phyloP scores from a whole-genome alignment of 257 asterid genomes.

The Galeopsis tetrahit region DNA sequence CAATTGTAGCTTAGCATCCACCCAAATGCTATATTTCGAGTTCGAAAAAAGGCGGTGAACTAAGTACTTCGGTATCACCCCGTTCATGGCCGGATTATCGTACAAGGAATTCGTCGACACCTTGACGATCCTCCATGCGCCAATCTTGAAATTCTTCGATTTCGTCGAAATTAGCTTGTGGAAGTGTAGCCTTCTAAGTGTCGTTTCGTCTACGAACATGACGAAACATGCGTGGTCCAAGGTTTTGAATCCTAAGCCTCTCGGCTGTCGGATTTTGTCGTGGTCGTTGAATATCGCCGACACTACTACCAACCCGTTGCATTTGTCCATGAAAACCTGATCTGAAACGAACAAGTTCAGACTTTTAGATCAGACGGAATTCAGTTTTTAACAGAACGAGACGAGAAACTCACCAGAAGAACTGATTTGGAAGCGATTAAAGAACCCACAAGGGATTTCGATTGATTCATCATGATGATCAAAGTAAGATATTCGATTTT shows the following conservation, averaged over 20 bases:
- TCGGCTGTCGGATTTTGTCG: conserved; percentile 96
- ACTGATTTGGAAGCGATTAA: conserved; percentile 57
- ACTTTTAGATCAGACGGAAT: too few species aligned
- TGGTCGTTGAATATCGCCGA: conserved; percentile 89
- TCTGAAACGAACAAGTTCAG: conserved; percentile 41
- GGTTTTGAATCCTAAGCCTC: conserved; percentile 73
- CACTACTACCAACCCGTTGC: conserved; percentile 73
- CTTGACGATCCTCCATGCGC: conserved; percentile 81
- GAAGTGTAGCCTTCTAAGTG: conserved; percentile 51
- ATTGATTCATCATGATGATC: conserved; percentile 42
- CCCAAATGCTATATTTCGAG: conserved; percentile 81
- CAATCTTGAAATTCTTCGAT: conserved; percentile 51
- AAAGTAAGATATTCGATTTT: conserved; percentile 57
- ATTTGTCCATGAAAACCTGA: conserved; percentile 60
- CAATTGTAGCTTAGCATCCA: conserved; percentile 88
- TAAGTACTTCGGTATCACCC: conserved; percentile 70
- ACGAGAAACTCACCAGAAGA: conserved; percentile 50
- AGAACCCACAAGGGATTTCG: conserved; percentile 86
- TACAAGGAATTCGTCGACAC: conserved; percentile 52
- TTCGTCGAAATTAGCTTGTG: conserved; percentile 55
- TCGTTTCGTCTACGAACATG: conserved; percentile 85
- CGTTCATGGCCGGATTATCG: conserved; percentile 84
- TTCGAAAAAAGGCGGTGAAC: conserved; percentile 86
- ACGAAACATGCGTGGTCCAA: conserved; percentile 64
- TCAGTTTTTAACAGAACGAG: too few species aligned